These are phyloP conservation scores for Calonectria fujianensis DNA, from an alignment of 2,329 filamentous ascomycete genomes.

Conservation along the genomic window DNA sequence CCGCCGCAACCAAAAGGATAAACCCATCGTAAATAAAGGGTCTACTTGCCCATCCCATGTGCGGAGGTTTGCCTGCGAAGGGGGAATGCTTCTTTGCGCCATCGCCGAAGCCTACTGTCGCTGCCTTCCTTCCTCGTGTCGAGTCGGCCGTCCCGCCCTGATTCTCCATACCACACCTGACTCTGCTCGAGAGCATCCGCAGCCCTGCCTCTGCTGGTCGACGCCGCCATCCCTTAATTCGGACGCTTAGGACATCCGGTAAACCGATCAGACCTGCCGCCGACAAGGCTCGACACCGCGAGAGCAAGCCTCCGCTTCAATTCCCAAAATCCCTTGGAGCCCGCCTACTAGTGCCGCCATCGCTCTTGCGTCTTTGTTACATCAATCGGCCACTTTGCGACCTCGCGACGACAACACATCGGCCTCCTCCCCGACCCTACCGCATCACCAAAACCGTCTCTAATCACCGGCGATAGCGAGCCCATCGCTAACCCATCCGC, in stretches of 20 bases:
- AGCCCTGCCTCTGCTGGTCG: slow-evolving; percentile 18
- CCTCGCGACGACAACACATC: slow-evolving; percentile 4
- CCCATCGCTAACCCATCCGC: slow-evolving; percentile 31
- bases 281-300: slow-evolving; percentile 16
- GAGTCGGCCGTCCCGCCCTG: slow-evolving; percentile 14
- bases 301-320: slow-evolving; percentile 24
- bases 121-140: slow-evolving; percentile 5
- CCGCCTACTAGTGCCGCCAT: background rate
- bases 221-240: slow-evolving; percentile 31
- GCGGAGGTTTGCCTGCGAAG: slow-evolving; percentile 29
- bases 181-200: slow-evolving; percentile 27
- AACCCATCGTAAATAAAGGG: slow-evolving; percentile 41
- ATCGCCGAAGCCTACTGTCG: slow-evolving; percentile 30
- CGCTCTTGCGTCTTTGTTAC: background rate
- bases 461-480: slow-evolving; percentile 9
- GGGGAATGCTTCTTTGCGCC: slow-evolving; percentile 37
- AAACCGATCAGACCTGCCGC: slow-evolving; percentile 20
- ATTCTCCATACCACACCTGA: slow-evolving; percentile 33
- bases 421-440: background rate
- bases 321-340: background rate
- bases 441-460: background rate
- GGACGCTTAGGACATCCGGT: slow-evolving; percentile 12
- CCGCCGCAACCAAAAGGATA: slow-evolving; percentile 38
- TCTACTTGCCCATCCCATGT: slow-evolving; percentile 31
- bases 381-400: background rate